Evolutionary conservation across 148 eudicot species (phyloP), one percentile per base, ranked within the genome.

Genomic region (Nepenthes gracilis): DNA sequence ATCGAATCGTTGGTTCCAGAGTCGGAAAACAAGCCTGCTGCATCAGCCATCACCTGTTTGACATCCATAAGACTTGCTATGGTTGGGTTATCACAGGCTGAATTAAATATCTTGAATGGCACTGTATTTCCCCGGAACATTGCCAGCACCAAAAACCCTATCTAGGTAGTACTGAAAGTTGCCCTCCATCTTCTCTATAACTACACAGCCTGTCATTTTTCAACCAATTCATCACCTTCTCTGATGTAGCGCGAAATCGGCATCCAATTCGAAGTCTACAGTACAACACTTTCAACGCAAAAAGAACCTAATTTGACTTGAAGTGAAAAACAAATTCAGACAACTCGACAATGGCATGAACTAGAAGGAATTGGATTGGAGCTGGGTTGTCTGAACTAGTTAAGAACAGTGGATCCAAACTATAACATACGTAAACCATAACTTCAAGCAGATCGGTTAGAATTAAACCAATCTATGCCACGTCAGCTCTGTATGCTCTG

Each of bases 81-180:
- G 12, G 34, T 67, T 35, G 36, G 59, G 32, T 54, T 65, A 64
- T 70, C 69, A 73, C 69, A 72, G 48, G 62, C 6, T 4, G 57
- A 67, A 62, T 81, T 77, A 70, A 80, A 74, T 67, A 77, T 53
- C 9, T 57, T 62, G 59, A 75, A 78, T 69, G 82, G 80, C 75
- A 77, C 66, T 9, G 57, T 56, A 65, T 47, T 75, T 64, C 70
- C 64, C 74, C 43, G 61, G 58, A 35, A 62, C 75, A 70, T 77
- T 67, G 75, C 82, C 71, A 64, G 80, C 82, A 72, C 78, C 64
- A 60, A 75, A 36, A 67, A 72, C 74, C 64, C 67, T 74, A 72
- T 72, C 74, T 60, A 65, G 57, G 52, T 56, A 64, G 60, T 35
- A 38, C 36, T 47, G 47, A 73, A 70, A 68, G 70, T 64, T 68